phyloP scores from a whole-genome alignment of 148 eudicot genomes.

The Vaccinium darrowii region DNA sequence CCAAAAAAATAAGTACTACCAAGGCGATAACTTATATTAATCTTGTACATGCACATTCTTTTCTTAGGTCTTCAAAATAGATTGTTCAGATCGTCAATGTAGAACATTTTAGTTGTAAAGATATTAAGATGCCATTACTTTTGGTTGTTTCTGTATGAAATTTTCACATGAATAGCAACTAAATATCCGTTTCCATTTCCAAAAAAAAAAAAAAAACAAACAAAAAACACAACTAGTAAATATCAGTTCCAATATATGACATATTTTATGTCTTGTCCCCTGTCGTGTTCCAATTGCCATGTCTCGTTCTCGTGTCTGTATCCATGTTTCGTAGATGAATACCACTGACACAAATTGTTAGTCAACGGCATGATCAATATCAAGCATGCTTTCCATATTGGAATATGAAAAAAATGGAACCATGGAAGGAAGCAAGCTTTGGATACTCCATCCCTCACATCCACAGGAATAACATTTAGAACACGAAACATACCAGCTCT shows the following conservation, averaged over 20 bases:
- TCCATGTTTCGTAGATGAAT: too few relatives aligned
- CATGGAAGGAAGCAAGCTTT: slow-evolving; percentile 72
- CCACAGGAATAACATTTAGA: slow-evolving; percentile 63
- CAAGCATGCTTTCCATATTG: neutral
- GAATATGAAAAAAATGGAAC: too few relatives aligned
- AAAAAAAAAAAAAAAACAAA: too few relatives aligned
- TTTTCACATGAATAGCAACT: too few relatives aligned
- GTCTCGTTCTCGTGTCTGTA: too few relatives aligned
- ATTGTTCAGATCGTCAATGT: neutral
- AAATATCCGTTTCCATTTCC: too few relatives aligned
- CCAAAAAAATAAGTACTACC: neutral
- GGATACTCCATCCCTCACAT: slow-evolving; percentile 65
- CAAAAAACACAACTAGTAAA: too few relatives aligned
- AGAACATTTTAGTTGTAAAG: neutral
- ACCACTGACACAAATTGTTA: neutral
- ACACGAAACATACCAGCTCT: slow-evolving; percentile 86
- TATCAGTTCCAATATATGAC: too few relatives aligned
- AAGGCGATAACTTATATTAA: neutral
- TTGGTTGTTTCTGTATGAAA: too few relatives aligned
- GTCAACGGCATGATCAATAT: neutral
- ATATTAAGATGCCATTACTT: too few relatives aligned
- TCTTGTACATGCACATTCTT: neutral
- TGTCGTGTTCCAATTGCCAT: too few relatives aligned
- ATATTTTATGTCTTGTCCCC: too few relatives aligned
- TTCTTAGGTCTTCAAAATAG: neutral